Evolutionary conservation across 192 early-diverging fungal species (phyloP).

Genomic region (Kickxella alabastrina): DNA sequence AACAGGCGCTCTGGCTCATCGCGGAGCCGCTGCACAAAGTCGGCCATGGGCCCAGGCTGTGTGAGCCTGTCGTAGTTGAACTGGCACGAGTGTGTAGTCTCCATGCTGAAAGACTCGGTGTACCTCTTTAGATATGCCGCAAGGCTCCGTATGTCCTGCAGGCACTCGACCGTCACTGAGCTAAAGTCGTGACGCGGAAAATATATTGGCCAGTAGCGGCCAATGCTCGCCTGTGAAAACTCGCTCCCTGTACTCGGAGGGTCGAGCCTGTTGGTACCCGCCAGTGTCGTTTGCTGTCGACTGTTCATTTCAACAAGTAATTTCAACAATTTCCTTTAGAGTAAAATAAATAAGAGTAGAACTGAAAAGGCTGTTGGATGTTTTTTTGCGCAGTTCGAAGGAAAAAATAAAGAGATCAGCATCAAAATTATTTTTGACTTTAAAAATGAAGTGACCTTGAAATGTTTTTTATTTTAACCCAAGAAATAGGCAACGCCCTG

Average conservation of each 20-base stretch:
- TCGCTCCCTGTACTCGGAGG: constrained; percentile 3
- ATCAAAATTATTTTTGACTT: no score
- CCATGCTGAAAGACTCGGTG: constrained; percentile 44
- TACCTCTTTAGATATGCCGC: constrained; percentile 30
- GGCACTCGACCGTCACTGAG: constrained; percentile 5
- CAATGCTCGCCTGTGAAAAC: constrained; percentile 13
- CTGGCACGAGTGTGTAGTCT: constrained; percentile 27
- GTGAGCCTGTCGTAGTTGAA: constrained; percentile 35
- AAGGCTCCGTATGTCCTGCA: constrained; percentile 27
- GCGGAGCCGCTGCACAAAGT: constrained; percentile 32
- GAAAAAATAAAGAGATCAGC: no score
- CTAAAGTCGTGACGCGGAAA: constrained; percentile 37
- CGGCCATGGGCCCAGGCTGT: constrained; percentile 16
- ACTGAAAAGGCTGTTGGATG: no score
- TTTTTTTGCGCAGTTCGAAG: no score
- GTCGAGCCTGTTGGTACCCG: constrained; percentile 21
- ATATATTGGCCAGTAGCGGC: constrained; percentile 47
- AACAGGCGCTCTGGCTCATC: constrained; percentile 40
- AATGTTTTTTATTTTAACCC: no score
- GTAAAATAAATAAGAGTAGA: no score
- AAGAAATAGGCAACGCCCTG: no score
- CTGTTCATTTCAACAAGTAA: constrained; percentile 2
- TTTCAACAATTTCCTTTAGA: no score
- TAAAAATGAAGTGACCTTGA: no score
- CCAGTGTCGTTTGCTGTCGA: constrained; percentile 1